Evolutionary conservation across 1,284 basidiomycete genomes (phyloP).

Genomic region (Naganishia cerealis): DNA sequence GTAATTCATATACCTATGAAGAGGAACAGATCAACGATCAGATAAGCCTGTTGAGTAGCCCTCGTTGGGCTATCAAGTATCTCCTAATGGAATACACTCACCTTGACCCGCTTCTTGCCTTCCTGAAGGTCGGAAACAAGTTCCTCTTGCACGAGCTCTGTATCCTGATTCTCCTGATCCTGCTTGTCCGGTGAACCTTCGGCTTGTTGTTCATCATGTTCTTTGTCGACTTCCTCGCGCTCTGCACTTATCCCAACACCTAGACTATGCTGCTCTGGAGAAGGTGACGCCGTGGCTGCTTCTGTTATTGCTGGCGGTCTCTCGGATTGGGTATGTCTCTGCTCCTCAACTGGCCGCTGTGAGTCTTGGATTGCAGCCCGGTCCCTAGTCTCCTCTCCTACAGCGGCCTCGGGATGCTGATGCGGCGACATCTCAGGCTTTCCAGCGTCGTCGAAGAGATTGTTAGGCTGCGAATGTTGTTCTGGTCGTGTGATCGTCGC

Average conservation of each 20-base stretch:
- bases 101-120: conserved; percentile 45
- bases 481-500: conserved; percentile 2
- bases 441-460: background rate
- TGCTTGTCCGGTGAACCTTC: conserved; percentile 3
- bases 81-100: conserved; percentile 22
- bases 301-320: background rate
- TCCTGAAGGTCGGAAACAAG: conserved; percentile 15
- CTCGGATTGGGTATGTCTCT: background rate
- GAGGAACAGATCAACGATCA: background rate
- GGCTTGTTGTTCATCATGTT: background rate
- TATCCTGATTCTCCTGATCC: conserved; percentile 15
- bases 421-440: background rate
- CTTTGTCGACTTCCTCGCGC: background rate
- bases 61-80: background rate
- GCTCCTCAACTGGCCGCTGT: background rate
- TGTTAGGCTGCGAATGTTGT: background rate
- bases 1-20: conserved; percentile 81
- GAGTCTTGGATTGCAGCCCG: background rate
- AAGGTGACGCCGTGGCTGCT: background rate
- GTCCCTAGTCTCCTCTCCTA: background rate
- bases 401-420: background rate
- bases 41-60: background rate
- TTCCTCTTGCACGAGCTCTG: conserved; percentile 24
- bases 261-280: background rate
- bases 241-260: background rate